Base-by-base conservation (phyloP, 495 filamentous ascomycete genomes). In the Annulohypoxylon maeteangense region DNA sequence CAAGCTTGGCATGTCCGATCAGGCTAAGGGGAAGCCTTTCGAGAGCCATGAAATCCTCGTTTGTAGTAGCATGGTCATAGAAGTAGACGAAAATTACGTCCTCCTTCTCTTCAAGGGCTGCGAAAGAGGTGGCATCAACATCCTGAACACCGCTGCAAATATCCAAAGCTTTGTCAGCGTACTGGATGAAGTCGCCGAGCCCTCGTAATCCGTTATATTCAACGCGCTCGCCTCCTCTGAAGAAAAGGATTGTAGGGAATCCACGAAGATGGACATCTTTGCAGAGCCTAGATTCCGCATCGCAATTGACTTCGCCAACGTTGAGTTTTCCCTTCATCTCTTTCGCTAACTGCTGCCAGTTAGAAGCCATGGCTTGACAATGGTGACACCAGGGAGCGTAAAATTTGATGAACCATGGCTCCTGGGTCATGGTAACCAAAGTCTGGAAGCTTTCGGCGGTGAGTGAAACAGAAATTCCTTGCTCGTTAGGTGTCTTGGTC, bases 401-500 rank as follows among this genome's bases (percentile, higher is more conserved):
- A 78, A 99, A 98, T 77, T 99, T 98, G 80, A 99, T 89, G 74
- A 99, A 97, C 95, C 95, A 99, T 14, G 94, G 91, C 48, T 98
- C 94, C 47, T 91, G 89, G 0, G 94, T 92, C 75, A 89, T 91
- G 3, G 93, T 97, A 23, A 99, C 94, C 29, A 89, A 81, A 57
- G 87, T 90, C 77, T 95, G 90, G 83, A 99, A 99, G 67, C 82
- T 91, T 76, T 98, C 95, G 22, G 92, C 90, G 18, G 89, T 91
- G 18, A 99, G 87, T 8, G 90, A 81, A 11, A 91, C 82, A 12
- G 93, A 96, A 6, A 83, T 81, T 16, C 95, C 95, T 47, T 88
- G 79, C 7, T 87, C 87, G 70, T 99, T 97, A 18, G 90, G 89
- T 1, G 87, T 87, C 29, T 82, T 74, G 38, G 74, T 79, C 8